A percentile compares a stretch with the other conserved stretches of the same genome.
phyloP scores from a whole-genome alignment of 257 asterid species.

The Orobanche coerulescens region DNA sequence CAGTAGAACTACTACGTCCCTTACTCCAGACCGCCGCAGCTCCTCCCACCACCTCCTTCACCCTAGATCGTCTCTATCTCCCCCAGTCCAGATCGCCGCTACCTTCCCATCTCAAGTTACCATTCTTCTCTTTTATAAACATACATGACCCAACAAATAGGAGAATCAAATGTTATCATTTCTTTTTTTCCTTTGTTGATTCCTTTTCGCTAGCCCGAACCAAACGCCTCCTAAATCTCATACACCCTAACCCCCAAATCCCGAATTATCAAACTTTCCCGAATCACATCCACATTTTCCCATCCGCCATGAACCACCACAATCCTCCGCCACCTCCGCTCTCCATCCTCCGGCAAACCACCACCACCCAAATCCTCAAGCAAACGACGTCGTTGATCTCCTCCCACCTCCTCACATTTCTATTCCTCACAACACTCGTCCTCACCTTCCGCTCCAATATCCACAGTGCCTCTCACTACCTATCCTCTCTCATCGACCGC shows the following conservation, averaged over 20 bases:
- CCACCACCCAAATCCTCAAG: constrained; percentile 42
- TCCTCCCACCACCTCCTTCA: too few relatives aligned
- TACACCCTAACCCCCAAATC: background rate
- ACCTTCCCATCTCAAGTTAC: too few relatives aligned
- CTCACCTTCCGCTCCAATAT: constrained; percentile 56
- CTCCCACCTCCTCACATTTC: constrained; percentile 39
- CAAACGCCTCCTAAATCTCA: too few relatives aligned
- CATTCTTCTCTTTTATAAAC: too few relatives aligned
- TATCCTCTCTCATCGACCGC: constrained; percentile 46
- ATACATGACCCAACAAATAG: too few relatives aligned
- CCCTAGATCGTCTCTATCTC: too few relatives aligned
- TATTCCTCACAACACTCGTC: constrained; percentile 41
- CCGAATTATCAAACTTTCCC: background rate
- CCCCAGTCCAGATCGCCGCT: too few relatives aligned
- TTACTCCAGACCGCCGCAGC: too few relatives aligned
- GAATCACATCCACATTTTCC: background rate
- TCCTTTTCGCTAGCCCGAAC: too few relatives aligned
- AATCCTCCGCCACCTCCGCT: constrained; percentile 22
- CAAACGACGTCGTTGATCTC: constrained; percentile 32
- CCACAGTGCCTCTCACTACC: constrained; percentile 43
- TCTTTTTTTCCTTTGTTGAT: too few relatives aligned
- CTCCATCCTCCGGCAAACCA: constrained; percentile 27
- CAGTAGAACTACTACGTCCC: too few relatives aligned
- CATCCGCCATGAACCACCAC: constrained; percentile 27
- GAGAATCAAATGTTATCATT: too few relatives aligned